Evolutionary conservation across 768 basidiomycete species (phyloP).

Genomic region (Suillus subaureus): DNA sequence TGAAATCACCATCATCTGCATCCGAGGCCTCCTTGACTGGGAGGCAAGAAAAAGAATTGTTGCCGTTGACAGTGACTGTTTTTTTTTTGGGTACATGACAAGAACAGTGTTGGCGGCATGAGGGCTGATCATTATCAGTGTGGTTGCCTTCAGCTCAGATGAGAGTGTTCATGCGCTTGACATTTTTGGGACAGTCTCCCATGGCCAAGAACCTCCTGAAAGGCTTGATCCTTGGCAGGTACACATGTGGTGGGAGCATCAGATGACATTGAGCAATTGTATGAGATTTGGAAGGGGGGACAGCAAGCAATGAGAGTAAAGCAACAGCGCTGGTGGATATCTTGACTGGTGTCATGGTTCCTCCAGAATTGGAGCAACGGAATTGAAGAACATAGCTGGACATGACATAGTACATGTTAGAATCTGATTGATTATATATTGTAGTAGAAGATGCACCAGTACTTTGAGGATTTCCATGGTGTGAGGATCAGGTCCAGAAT

Average conservation of each 20-base stretch:
- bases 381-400: neutral
- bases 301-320: too few species aligned
- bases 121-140: neutral
- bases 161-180: neutral
- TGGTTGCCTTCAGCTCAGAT: neutral
- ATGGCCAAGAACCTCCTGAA: neutral
- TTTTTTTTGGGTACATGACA: neutral
- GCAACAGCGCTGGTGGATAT: too few species aligned
- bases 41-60: neutral
- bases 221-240: neutral
- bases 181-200: neutral
- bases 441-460: neutral
- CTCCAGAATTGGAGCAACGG: too few species aligned
- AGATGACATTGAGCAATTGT: neutral
- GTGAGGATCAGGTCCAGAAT: neutral
- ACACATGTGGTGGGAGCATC: neutral
- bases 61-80: neutral
- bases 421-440: neutral
- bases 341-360: too few species aligned
- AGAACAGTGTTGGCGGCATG: neutral
- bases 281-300: neutral
- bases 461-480: neutral
- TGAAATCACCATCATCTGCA: too few species aligned
- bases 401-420: neutral
- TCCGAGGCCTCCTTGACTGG: neutral